Evolutionary conservation across 2,329 filamentous ascomycete species (phyloP), one percentile per base, ranked within the genome.

Genomic region (Penicillium occitanis): DNA sequence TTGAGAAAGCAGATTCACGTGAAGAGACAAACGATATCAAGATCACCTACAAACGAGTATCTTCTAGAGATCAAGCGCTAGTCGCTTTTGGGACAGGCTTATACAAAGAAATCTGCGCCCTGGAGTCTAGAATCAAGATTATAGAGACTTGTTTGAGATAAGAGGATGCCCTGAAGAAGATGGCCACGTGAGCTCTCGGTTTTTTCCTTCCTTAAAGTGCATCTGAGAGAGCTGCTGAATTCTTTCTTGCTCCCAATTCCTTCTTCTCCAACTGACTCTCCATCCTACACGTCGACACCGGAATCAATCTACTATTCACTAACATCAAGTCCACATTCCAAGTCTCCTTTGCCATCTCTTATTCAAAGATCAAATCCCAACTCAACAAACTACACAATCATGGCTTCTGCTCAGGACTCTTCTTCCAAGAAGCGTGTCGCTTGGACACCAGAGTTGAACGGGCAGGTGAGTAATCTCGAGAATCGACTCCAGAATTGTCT

Each of bases 1-100:
- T 61, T 61, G 25, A 22, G n/a, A 46, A 19, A 46, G 58, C 25
- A 44, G 58, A 60, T 46, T 60, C 25, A 44, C 40, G 37, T 60
- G 37, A 37, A 55, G 51, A 35, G 30, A 35, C 51, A 55, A 55
- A 55, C 8, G n/a, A 35, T 10, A 55, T 19, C 28, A 35, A 35
- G 30, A 35, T 22, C 51, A 35, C 30, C 8, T 55, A 55, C 28
- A 35, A 37, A 19, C 10, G 7, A 4, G 14, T 35, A 19, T 19
- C 10, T 35, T 19, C 28, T 22, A 33, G n/a, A 22, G 19, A 22
- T 11, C 8, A 11, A 19, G 51, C 17, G 30, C 51, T 55, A 35
- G 7, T 22, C 17, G 10, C 10, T 55, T 35, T 22, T 22, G 8
- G 30, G 8, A 14, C 5, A 35, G 51, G n/a, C 10, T 22, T 22